Evolutionary conservation across 2,329 filamentous ascomycete species (phyloP), one percentile per base, ranked within the genome.

Genomic region (Diaporthe destruens): DNA sequence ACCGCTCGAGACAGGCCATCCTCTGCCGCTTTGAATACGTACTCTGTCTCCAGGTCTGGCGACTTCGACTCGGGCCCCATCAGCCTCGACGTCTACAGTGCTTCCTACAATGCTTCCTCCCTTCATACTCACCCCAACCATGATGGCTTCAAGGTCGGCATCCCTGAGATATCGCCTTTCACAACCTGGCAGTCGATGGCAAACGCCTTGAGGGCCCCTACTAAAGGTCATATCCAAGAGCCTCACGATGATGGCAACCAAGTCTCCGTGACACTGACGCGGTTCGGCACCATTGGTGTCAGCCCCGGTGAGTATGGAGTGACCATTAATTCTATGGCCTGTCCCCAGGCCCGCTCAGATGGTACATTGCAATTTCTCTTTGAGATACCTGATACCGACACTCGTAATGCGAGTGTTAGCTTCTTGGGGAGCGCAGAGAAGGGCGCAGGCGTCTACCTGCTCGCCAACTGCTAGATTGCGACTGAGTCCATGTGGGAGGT

Each of bases 31-130:
- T 47, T 74, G 42, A 66, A 51, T 6, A 57, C 71, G 16, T 51
- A 23, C 14, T 55, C 49, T 4, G 71, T 67, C 32, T 72, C 73
- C 32, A 55, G 8, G 0, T 39, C 32, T n/a, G 73, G 71, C 25
- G 32, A 39, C 57, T 29, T 32, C 14, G 70, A 57, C n/a, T 29
- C 59, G 11, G 49, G 70, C 8, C 20, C 63, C 16, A 29, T 74
- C 71, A 74, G 73, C 49, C 73, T 74, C 39, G 73, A 74, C 47
- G 73, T 74, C 11, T 74, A 74, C 49, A 63, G 66, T n/a, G 73
- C 73, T 63, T 72, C 56, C 34, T 74, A 72, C 54, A 72, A 72
- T n/a, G 47, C 71, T 8, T 67, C 54, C 11, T 71, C 59, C n/a
- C 49, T 54, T 18, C 32, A 39, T 16, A 44, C 51, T 32, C 36